Evolutionary conservation across 2,329 filamentous ascomycete genomes (phyloP).

Genomic region (Trichoderma sp.): DNA sequence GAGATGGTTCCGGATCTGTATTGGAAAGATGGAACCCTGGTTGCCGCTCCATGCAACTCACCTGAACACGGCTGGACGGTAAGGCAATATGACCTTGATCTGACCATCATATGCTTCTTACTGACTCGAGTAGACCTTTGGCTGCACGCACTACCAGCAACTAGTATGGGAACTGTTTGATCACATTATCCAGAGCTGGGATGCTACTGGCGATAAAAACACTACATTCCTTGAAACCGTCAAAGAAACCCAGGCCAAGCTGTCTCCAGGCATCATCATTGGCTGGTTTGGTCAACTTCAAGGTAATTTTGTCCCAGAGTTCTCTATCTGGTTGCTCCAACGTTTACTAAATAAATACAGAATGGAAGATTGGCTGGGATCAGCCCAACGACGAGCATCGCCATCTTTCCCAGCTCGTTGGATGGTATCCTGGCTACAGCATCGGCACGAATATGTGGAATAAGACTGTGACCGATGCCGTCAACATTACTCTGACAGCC

Average conservation of each 20-base stretch:
- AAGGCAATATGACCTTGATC: not conserved
- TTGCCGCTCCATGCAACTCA: slow-evolving; percentile 61
- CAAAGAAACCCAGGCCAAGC: slow-evolving; percentile 12
- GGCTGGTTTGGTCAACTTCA: slow-evolving; percentile 23
- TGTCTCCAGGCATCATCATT: slow-evolving; percentile 19
- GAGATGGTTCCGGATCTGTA: slow-evolving; percentile 54
- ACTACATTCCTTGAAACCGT: slow-evolving; percentile 40
- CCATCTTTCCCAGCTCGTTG: slow-evolving; percentile 56
- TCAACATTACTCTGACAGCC: slow-evolving; percentile 47
- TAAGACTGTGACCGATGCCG: slow-evolving; percentile 47
- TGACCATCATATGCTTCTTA: accelerated
- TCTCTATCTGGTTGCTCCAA: accelerated
- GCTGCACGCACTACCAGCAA: slow-evolving; percentile 57
- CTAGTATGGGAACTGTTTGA: slow-evolving; percentile 49
- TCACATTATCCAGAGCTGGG: slow-evolving; percentile 37
- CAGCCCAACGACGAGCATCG: slow-evolving; percentile 33
- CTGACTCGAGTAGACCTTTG: slow-evolving; percentile 44
- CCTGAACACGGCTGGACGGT: slow-evolving; percentile 56
- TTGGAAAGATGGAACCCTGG: slow-evolving; percentile 53
- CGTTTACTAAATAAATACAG: not conserved
- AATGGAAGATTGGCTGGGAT: slow-evolving; percentile 39
- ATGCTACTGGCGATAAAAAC: slow-evolving; percentile 33
- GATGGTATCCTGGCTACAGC: slow-evolving; percentile 57
- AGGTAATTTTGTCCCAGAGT: not conserved
- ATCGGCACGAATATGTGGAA: slow-evolving; percentile 48